These are phyloP conservation scores for Penicillium psychrofluorescens DNA, from an alignment of 495 filamentous ascomycete genomes.

Conservation along the genomic window DNA sequence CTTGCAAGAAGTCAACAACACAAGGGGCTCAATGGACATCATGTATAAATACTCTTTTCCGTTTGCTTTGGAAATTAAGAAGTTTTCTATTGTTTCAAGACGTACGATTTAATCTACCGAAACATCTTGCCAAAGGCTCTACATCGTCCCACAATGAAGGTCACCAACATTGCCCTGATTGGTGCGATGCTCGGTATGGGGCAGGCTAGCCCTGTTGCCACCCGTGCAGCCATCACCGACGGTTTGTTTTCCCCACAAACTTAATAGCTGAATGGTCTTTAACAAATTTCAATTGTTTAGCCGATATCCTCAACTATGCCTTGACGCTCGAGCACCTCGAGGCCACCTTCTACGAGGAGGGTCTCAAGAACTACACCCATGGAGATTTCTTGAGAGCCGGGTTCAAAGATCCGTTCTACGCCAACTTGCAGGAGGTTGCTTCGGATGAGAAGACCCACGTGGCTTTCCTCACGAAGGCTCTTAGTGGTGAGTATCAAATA, in stretches of 20 bases:
- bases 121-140: too few species aligned
- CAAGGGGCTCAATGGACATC: too few species aligned
- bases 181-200: constrained; percentile 5
- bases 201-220: constrained; percentile 7
- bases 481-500: constrained; percentile 25
- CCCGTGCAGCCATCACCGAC: constrained; percentile 7
- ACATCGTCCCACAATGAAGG: constrained; percentile 7
- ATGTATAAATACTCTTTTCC: too few species aligned
- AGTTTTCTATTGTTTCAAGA: too few species aligned
- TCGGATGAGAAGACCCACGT: constrained; percentile 53
- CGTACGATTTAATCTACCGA: too few species aligned
- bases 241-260: neutral
- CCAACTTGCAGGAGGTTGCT: constrained; percentile 43
- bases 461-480: constrained; percentile 45
- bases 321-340: constrained; percentile 35
- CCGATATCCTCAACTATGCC: constrained; percentile 29
- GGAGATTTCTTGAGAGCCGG: constrained; percentile 46
- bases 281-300: constrained; percentile 1
- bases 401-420: constrained; percentile 39
- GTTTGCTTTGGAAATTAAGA: too few species aligned
- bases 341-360: constrained; percentile 45
- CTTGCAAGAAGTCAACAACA: too few species aligned
- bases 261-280: neutral
- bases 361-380: constrained; percentile 49
- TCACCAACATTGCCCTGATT: constrained; percentile 2